Conservation (phyloP, 2,329 filamentous ascomycete species). For the Alternaria viburni region DNA sequence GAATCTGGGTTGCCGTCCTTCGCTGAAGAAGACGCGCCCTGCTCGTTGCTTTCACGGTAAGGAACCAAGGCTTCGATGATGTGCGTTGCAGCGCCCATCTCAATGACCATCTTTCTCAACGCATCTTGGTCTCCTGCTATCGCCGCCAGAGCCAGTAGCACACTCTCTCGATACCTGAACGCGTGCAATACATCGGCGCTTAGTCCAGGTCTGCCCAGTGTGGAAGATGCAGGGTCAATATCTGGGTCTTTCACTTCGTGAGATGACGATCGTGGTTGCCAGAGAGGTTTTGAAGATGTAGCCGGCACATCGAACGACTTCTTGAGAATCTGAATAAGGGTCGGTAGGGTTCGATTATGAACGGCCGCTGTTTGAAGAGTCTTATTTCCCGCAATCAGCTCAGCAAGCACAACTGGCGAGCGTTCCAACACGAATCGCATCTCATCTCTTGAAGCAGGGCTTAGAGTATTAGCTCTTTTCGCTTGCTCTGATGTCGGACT, state of each 20-base stretch:
- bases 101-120: slow-evolving; percentile 81
- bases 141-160: slow-evolving; percentile 80
- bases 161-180: slow-evolving; percentile 76
- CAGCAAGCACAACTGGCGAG: slow-evolving; percentile 76
- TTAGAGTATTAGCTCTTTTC: slow-evolving; percentile 27
- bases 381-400: slow-evolving; percentile 78
- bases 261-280: slow-evolving; percentile 54
- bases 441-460: slow-evolving; percentile 56
- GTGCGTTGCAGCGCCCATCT: slow-evolving; percentile 79
- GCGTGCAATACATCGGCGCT: slow-evolving; percentile 67
- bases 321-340: slow-evolving; percentile 69
- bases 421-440: slow-evolving; percentile 50
- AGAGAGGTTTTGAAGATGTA: slow-evolving; percentile 59
- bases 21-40: slow-evolving; percentile 41
- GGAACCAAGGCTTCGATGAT: slow-evolving; percentile 82
- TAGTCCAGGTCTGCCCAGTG: slow-evolving; percentile 40
- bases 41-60: slow-evolving; percentile 52
- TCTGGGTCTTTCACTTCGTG: slow-evolving; percentile 31
- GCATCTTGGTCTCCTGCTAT: slow-evolving; percentile 82
- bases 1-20: slow-evolving; percentile 76
- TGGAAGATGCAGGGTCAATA: slow-evolving; percentile 42
- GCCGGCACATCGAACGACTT: slow-evolving; percentile 67
- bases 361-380: slow-evolving; percentile 81
- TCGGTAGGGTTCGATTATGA: slow-evolving; percentile 69
- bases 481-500: slow-evolving; percentile 30